Conservation (phyloP, 208 protist species). For the Trypanosoma rangeli region DNA sequence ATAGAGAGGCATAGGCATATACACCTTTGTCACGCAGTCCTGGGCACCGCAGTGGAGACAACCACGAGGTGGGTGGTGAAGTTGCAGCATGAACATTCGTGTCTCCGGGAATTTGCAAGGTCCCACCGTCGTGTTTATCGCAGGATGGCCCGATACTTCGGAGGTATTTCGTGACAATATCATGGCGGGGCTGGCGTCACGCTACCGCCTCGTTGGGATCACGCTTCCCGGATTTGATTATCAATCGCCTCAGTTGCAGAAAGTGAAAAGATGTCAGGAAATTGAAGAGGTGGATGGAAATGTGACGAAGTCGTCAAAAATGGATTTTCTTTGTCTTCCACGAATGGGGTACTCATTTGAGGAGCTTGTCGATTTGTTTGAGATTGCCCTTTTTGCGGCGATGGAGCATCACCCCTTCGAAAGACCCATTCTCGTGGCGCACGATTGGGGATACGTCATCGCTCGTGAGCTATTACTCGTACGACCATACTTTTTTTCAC, state of each 20-base stretch:
- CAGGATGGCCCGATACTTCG: slow-evolving; percentile 74
- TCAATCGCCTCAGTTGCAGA: slow-evolving; percentile 40
- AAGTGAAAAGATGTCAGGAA: neutral
- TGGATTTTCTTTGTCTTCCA: slow-evolving; percentile 31
- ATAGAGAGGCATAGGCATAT: neutral
- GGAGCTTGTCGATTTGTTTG: slow-evolving; percentile 63
- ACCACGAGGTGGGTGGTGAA: neutral
- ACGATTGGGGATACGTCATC: slow-evolving; percentile 62
- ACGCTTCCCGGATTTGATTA: slow-evolving; percentile 64
- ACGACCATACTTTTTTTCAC: slow-evolving; percentile 52
- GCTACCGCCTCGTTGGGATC: slow-evolving; percentile 70
- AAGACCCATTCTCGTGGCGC: slow-evolving; percentile 58
- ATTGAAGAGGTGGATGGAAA: neutral
- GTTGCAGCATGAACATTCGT: slow-evolving; percentile 60
- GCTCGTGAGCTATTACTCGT: slow-evolving; percentile 62
- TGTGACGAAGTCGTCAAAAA: neutral
- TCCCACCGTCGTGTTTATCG: slow-evolving; percentile 67
- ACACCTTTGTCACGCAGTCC: neutral
- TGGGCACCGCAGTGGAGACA: neutral
- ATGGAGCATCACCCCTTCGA: slow-evolving; percentile 52
- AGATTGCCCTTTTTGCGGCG: slow-evolving; percentile 68
- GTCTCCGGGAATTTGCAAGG: slow-evolving; percentile 71
- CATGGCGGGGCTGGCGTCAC: slow-evolving; percentile 41
- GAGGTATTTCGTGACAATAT: slow-evolving; percentile 77
- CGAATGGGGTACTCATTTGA: slow-evolving; percentile 57